phyloP scores from a whole-genome alignment of 768 basidiomycete genomes.

The Pleurotus eryngii region DNA sequence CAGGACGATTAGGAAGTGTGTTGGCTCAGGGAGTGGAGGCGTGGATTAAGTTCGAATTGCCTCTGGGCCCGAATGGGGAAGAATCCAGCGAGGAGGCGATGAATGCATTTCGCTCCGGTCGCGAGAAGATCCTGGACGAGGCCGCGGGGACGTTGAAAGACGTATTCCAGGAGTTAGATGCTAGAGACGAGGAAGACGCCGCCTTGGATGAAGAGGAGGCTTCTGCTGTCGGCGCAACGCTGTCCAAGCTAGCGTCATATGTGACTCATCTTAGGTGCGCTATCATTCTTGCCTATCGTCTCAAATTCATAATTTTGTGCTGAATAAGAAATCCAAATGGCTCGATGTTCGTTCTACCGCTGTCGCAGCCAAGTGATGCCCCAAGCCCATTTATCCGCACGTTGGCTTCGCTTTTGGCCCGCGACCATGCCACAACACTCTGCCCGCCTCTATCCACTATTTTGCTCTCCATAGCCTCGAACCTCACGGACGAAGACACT shows the following conservation, averaged over 20 bases:
- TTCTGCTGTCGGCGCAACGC: constrained; percentile 55
- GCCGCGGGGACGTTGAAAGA: constrained; percentile 68
- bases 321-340: constrained; percentile 38
- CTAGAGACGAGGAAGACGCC: constrained; percentile 50
- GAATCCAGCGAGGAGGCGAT: constrained; percentile 20
- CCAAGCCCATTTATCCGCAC: constrained; percentile 61
- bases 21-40: constrained; percentile 52
- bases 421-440: constrained; percentile 56
- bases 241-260: constrained; percentile 57
- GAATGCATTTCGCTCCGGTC: constrained; percentile 19
- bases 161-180: constrained; percentile 69
- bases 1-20: constrained; percentile 51
- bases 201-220: constrained; percentile 67
- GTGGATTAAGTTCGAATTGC: constrained; percentile 49
- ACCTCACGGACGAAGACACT: constrained; percentile 68
- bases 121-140: constrained; percentile 64
- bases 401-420: constrained; percentile 59
- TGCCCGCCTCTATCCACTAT: constrained; percentile 61
- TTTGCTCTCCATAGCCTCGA: constrained; percentile 62
- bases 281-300: constrained; percentile 1
- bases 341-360: constrained; percentile 44
- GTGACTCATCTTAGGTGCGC: constrained; percentile 58
- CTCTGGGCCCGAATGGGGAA: neutral
- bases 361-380: constrained; percentile 51
- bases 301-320: constrained; percentile 3